Evolutionary conservation across 2,329 filamentous ascomycete species (phyloP).

Genomic region (Neofusicoccum ribis): DNA sequence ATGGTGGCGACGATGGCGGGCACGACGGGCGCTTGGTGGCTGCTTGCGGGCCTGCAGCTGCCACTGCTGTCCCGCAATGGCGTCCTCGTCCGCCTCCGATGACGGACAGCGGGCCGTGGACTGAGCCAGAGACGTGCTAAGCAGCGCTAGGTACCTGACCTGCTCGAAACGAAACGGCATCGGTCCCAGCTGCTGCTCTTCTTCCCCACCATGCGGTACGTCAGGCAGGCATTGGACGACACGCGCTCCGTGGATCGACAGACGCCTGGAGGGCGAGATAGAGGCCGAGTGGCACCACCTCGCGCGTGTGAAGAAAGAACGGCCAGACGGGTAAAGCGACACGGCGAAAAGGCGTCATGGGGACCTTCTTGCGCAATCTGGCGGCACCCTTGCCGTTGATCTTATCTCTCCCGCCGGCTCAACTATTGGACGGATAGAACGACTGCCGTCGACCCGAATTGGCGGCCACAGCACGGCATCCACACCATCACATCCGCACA

Average conservation of each 20-base stretch:
- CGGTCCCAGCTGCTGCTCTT: too few relatives aligned
- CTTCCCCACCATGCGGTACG: too few relatives aligned
- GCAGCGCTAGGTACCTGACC: too few relatives aligned
- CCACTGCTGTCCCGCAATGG: not conserved
- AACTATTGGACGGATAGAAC: too few relatives aligned
- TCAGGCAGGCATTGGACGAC: too few relatives aligned
- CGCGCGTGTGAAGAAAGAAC: not conserved
- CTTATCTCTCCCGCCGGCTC: not conserved
- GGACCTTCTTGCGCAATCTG: not conserved
- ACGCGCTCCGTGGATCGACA: too few relatives aligned
- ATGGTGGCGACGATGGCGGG: not conserved
- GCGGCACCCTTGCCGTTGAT: not conserved
- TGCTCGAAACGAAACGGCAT: too few relatives aligned
- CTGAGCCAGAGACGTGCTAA: not conserved
- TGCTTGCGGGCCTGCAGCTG: not conserved
- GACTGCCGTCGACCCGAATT: too few relatives aligned
- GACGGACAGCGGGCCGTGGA: not conserved
- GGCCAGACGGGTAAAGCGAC: too few relatives aligned
- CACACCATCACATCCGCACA: not conserved
- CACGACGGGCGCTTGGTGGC: not conserved
- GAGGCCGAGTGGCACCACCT: not conserved
- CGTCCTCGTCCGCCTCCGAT: not conserved
- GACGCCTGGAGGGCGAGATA: too few relatives aligned
- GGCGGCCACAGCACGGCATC: not conserved
- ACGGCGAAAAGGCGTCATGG: not conserved